Base-by-base conservation (phyloP, 768 basidiomycete genomes). In the Suillus decipiens region DNA sequence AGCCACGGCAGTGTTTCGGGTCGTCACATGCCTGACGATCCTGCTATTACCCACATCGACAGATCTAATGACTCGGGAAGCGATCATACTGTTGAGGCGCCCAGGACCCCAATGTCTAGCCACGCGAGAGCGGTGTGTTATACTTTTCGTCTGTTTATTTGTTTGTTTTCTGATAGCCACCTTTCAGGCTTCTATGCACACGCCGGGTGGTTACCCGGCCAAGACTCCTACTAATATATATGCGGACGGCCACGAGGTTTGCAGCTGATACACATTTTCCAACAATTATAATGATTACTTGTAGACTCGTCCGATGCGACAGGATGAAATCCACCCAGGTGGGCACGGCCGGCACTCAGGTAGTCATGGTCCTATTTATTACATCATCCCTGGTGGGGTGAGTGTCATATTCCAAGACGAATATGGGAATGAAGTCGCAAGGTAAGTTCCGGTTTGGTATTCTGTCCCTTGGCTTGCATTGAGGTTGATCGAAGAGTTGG, bases 371-470 rank as follows among this genome's bases (percentile, higher is more conserved):
- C 64, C 84, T 72, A 67, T 79, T 77, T 80, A 79, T 70, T 90
- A 90, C 66, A 83, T 90, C 66, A 81, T 90, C 56, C 89, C 89
- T 42, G 80, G 79, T 19, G 89, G 87, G 24, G 77, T 85, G 64
- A 82, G 86, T 63, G 85, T 90, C 6, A 81, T 90, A 53, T 89
- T 91, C 67, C 81, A 87, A 71, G 89, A 90, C 68, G 83, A 85
- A 66, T 73, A 79, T 22, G 89, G 89, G 24, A 82, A 84, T 61
- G 86, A 87, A 68, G 84, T 89, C 31, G 82, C 84, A 3, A 84
- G 88, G 88, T 86, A 74, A 60, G 69, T 19, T 41, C 17, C 41
- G 2, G 55, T 41, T 39, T 39, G 9, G 28, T 28, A 1, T 41
- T 57, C 17, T 28, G 10, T 19, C 12, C 24, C 9, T 10, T 19